A percentile compares a stretch with the other conserved stretches of the same genome.
These are phyloP conservation scores for Zizania palustris DNA, from an alignment of 202 grass and related monocot species.

Conservation along the genomic window DNA sequence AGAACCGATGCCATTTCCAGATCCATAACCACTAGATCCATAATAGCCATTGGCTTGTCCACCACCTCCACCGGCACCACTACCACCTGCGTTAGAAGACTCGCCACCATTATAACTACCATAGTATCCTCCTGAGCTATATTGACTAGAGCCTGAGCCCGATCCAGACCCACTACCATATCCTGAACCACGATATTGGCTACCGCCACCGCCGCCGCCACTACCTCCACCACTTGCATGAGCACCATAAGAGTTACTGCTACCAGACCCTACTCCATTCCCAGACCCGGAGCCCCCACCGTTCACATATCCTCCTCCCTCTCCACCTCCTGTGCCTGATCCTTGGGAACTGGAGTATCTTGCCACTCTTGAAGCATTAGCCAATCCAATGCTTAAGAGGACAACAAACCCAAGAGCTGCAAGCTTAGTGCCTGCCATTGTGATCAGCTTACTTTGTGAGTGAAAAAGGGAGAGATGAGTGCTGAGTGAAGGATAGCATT, in stretches of 20 bases:
- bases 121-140: background rate
- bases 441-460: background rate
- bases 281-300: background rate
- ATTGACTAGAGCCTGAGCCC: background rate
- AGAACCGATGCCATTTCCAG: background rate
- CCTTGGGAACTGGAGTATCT: background rate
- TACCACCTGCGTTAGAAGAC: constrained; percentile 7
- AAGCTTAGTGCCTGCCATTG: background rate
- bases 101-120: background rate
- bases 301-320: background rate
- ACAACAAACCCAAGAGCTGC: background rate
- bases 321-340: background rate
- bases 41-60: constrained; percentile 19
- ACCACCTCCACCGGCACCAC: constrained; percentile 12
- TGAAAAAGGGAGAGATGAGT: background rate
- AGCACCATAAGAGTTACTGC: background rate
- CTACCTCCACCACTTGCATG: background rate
- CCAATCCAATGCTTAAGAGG: background rate
- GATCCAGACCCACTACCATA: constrained; percentile 31
- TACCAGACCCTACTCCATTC: background rate
- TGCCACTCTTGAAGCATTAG: background rate
- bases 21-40: background rate
- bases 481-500: background rate
- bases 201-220: background rate
- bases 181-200: constrained; percentile 5